Evolutionary conservation across 345 rosid species (phyloP).

Genomic region (Citrus sp.): DNA sequence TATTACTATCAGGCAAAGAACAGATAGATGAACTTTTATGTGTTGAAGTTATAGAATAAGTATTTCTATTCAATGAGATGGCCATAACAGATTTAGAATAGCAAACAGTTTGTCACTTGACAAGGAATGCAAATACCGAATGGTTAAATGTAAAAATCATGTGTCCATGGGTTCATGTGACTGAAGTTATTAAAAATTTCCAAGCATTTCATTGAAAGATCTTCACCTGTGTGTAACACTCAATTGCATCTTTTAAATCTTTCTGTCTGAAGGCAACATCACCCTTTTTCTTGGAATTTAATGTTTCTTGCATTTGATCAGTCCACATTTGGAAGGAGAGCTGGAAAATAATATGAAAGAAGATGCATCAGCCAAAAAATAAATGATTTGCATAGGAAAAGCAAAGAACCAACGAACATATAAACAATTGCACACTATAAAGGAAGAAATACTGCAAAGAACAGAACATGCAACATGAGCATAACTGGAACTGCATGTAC

Average conservation of each 20-base stretch:
- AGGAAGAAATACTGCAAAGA: neutral
- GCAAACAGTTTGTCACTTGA: neutral
- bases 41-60: neutral
- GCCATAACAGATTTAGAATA: neutral
- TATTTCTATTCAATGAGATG: neutral
- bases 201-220: neutral
- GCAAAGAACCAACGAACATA: neutral
- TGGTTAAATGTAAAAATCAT: neutral
- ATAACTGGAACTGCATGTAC: neutral
- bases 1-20: neutral
- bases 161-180: neutral
- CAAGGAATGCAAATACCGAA: neutral
- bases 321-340: conserved; percentile 99
- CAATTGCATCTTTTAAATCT: conserved; percentile 62
- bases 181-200: neutral
- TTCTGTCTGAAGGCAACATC: conserved; percentile 83
- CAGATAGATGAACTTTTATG: neutral
- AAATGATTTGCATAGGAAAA: neutral
- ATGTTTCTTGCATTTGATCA: conserved; percentile 87
- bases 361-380: neutral
- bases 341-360: conserved; percentile 31
- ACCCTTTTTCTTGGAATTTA: conserved; percentile 83
- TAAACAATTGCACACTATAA: neutral
- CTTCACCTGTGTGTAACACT: conserved; percentile 74
- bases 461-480: neutral